Evolutionary conservation across 345 rosid genomes (phyloP).

Genomic region (Hibiscus mutabilis): DNA sequence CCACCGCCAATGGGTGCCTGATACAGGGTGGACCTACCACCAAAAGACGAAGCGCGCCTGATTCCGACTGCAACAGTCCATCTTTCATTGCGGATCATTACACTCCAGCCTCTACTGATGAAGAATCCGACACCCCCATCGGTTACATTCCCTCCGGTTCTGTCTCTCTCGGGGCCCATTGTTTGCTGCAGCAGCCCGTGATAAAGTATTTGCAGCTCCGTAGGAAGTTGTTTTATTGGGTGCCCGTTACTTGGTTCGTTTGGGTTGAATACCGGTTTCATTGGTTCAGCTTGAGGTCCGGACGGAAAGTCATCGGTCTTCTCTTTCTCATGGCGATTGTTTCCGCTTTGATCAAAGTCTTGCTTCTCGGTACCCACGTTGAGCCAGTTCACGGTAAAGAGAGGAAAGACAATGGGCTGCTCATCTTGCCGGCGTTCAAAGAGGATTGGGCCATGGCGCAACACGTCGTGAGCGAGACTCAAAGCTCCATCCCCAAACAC

Average conservation of each 20-base stretch:
- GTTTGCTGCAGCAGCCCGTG: slow-evolving; percentile 27
- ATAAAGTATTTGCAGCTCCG: slow-evolving; percentile 33
- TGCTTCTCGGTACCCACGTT: slow-evolving; percentile 34
- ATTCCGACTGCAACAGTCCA: slow-evolving; percentile 12
- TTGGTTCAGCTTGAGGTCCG: slow-evolving; percentile 42
- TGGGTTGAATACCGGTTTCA: slow-evolving; percentile 35
- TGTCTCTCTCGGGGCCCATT: slow-evolving; percentile 20
- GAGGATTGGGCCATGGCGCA: slow-evolving; percentile 62
- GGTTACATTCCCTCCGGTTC: slow-evolving; percentile 12
- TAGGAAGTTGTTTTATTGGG: slow-evolving; percentile 25
- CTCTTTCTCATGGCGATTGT: slow-evolving; percentile 47
- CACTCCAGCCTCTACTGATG: slow-evolving; percentile 28
- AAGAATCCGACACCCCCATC: slow-evolving; percentile 25
- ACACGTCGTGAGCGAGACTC: slow-evolving; percentile 37
- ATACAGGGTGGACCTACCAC: slow-evolving; percentile 39
- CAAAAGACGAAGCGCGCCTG: slow-evolving; percentile 60
- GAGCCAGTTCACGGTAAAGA: slow-evolving; percentile 20
- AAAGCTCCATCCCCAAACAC: slow-evolving; percentile 42
- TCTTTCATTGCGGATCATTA: slow-evolving; percentile 25
- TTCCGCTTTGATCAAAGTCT: slow-evolving; percentile 51
- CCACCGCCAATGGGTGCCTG: slow-evolving; percentile 50
- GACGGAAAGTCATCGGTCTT: slow-evolving; percentile 40
- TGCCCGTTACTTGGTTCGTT: slow-evolving; percentile 38
- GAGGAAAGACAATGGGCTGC: slow-evolving; percentile 23
- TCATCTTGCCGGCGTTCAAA: slow-evolving; percentile 44